Percentiles rank a stretch among this genome's conserved stretches.
Evolutionary conservation across 495 filamentous ascomycete species (phyloP).

Genomic region (Neurospora sp.): DNA sequence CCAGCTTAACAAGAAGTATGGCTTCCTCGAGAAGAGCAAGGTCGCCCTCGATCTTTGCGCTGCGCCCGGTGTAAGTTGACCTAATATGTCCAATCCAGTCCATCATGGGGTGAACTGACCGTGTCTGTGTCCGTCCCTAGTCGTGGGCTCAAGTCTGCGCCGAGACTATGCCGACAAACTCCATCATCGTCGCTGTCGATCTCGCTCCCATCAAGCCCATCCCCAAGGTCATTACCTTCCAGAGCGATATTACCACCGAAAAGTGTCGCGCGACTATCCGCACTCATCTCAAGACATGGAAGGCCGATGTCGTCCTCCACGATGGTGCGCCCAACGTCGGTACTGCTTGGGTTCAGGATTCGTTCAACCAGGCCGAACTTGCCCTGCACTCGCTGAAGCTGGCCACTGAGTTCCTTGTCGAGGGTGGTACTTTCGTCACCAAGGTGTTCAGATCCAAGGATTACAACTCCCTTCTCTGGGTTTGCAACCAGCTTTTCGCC

Average conservation of each 20-base stretch:
- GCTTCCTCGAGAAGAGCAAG: constrained; percentile 92
- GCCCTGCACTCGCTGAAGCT: constrained; percentile 84
- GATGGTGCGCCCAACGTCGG: constrained; percentile 98
- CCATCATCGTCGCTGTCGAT: constrained; percentile 91
- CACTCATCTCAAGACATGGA: constrained; percentile 90
- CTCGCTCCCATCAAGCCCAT: constrained; percentile 93
- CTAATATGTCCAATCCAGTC: not conserved
- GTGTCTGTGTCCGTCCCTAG: constrained; percentile 26
- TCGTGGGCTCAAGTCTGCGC: constrained; percentile 99
- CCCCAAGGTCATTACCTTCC: constrained; percentile 84
- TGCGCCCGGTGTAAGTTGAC: constrained; percentile 69
- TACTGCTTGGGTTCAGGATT: constrained; percentile 96
- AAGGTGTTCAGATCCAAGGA: constrained; percentile 98
- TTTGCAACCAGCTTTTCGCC: constrained; percentile 90
- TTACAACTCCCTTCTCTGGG: constrained; percentile 93
- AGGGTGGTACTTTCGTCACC: constrained; percentile 91
- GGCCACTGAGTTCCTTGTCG: constrained; percentile 82
- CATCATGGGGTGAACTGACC: not conserved
- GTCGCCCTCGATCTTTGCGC: constrained; percentile 96
- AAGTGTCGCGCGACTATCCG: constrained; percentile 90
- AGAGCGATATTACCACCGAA: constrained; percentile 95
- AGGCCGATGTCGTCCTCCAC: constrained; percentile 93
- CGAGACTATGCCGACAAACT: constrained; percentile 84
- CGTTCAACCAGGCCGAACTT: constrained; percentile 95
- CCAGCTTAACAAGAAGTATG: constrained; percentile 97